Conservation (phyloP, 305 asterid genomes). For the Rubia occidens region DNA sequence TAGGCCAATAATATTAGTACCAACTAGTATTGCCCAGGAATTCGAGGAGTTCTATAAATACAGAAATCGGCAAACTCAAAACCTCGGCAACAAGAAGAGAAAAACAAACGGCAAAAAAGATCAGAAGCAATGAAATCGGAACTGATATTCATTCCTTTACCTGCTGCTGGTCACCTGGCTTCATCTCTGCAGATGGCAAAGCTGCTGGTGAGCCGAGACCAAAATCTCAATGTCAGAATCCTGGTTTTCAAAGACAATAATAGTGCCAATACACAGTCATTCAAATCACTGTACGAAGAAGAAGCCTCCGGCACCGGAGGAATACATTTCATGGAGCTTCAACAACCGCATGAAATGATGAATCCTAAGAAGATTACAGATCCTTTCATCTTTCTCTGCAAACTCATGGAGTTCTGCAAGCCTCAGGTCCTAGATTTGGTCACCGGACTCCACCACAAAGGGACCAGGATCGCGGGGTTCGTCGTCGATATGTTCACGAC, state of each 20-base stretch:
- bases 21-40: too few relatives aligned
- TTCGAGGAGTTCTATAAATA: too few relatives aligned
- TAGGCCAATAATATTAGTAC: too few relatives aligned
- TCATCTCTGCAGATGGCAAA: slow-evolving; percentile 29
- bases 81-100: neutral
- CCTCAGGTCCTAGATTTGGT: slow-evolving; percentile 13
- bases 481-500: slow-evolving; percentile 36
- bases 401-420: slow-evolving; percentile 1
- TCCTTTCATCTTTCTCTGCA: neutral
- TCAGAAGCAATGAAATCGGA: slow-evolving; percentile 10
- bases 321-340: neutral
- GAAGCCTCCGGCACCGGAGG: neutral
- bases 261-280: neutral
- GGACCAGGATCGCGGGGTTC: slow-evolving; percentile 21
- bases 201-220: slow-evolving; percentile 21
- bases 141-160: slow-evolving; percentile 29
- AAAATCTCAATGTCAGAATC: slow-evolving; percentile 23
- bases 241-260: slow-evolving; percentile 17
- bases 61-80: neutral
- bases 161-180: slow-evolving; percentile 22
- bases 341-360: neutral
- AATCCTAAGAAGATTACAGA: neutral
- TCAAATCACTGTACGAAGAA: slow-evolving; percentile 11
- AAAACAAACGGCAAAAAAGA: neutral
- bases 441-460: neutral